Evolutionary conservation across 768 basidiomycete species (phyloP), one percentile per base, ranked within the genome.

Genomic region (Crassisporium funariophilum): DNA sequence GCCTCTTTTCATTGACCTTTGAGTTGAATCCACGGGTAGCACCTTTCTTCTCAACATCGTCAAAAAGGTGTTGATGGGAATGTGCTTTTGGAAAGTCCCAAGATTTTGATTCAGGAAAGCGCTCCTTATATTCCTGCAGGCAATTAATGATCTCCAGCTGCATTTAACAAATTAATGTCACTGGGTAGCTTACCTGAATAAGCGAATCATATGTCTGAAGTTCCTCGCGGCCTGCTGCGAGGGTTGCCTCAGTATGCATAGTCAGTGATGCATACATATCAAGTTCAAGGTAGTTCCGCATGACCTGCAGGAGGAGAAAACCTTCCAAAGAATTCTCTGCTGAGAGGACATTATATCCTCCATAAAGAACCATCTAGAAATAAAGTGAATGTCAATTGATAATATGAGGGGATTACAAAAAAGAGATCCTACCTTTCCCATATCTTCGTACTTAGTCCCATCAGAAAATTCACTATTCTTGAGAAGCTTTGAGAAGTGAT

Each of bases 71-170:
- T 11, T 52, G 45, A 41, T 62, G 64, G 2, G 59, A 41, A 44
- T 74, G 71, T 0, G 48, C 34, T 40, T 74, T 74, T 0, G 59
- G 59, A 44, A 70, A 72, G 21, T 67, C 46, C 70, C 70, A 74
- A 9, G 61, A 50, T 45, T 69, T 64, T 17, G 50, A 35, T 4
- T 47, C 38, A 5, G 37, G 44, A 7, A 36, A 38, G 44, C 46
- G 19, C 3, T 47, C 8, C 24, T 35, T 42, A 35, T 47, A 55
- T 44, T 42, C 46, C 48, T 54, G 13, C 27, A 53, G 5, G 13
- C 23, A 40, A 42, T 23, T 21, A 15, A 41, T 35, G 16, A 20
- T 17, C 22, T n/a, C n/a, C n/a, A n/a, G 22, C 38, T 48, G 12
- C 8, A 16, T 36, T 17, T 16, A 27, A 31, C n/a, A n/a, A n/a